Evolutionary conservation across 1,284 basidiomycete species (phyloP).

Genomic region (Porodaedalea pini): DNA sequence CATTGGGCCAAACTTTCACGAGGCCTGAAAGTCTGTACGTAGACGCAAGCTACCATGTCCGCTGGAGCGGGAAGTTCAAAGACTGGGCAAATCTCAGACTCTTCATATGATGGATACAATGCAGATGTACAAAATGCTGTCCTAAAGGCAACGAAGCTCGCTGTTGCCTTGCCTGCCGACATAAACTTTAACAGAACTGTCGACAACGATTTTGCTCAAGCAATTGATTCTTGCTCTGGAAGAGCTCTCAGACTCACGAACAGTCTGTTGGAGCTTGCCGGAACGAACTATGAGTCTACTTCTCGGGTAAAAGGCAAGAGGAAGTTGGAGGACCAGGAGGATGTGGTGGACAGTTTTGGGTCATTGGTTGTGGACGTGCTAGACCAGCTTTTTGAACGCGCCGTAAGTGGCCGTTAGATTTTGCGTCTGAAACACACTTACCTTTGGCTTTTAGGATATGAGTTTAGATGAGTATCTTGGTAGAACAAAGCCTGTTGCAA

Average conservation of each 20-base stretch:
- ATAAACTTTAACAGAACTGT: constrained; percentile 83
- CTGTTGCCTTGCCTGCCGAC: constrained; percentile 62
- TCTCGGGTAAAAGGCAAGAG: constrained; percentile 47
- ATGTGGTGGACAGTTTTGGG: constrained; percentile 79
- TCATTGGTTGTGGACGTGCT: constrained; percentile 76
- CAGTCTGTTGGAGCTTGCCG: constrained; percentile 53
- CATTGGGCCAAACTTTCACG: background rate
- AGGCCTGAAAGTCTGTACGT: background rate
- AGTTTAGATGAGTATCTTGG: constrained; percentile 80
- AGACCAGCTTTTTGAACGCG: constrained; percentile 82
- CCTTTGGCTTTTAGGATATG: constrained; percentile 54
- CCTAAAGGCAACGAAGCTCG: constrained; percentile 56
- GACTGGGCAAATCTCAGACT: constrained; percentile 8
- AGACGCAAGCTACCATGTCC: constrained; percentile 6
- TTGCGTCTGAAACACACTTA: background rate
- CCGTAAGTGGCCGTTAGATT: constrained; percentile 47
- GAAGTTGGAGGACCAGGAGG: constrained; percentile 63
- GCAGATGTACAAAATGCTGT: constrained; percentile 52
- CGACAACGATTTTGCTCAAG: constrained; percentile 63
- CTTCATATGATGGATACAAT: constrained; percentile 42
- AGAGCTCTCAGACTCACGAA: constrained; percentile 63
- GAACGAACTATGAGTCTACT: constrained; percentile 33
- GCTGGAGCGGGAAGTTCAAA: constrained; percentile 18
- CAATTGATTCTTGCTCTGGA: constrained; percentile 60
- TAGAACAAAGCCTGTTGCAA: constrained; percentile 60